A percentile compares a stretch with the other conserved stretches of the same genome.
Conservation (phyloP, 306 rosid genomes). For the Hippophae gyantsensis region DNA sequence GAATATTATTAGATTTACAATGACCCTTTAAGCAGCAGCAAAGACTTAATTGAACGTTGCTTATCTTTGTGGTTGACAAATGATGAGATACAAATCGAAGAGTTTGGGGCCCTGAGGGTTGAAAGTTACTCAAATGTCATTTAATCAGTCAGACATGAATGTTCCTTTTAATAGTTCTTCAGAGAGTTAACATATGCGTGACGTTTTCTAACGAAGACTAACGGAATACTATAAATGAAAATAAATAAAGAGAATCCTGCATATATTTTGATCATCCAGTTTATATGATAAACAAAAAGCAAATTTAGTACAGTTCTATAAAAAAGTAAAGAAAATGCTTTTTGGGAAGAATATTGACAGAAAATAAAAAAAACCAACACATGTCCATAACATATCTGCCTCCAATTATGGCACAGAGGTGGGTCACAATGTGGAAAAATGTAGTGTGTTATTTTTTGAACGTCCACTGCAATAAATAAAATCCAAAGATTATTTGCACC, state of each 20-base stretch:
- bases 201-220: too few species aligned
- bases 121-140: constrained; percentile 59
- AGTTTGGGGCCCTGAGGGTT: constrained; percentile 51
- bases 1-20: constrained; percentile 53
- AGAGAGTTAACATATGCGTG: too few species aligned
- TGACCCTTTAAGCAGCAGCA: constrained; percentile 35
- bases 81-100: constrained; percentile 66
- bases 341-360: too few species aligned
- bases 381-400: constrained; percentile 27
- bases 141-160: constrained; percentile 14
- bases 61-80: constrained; percentile 59
- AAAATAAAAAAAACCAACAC: too few species aligned
- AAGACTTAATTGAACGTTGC: constrained; percentile 68
- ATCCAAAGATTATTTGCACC: background rate
- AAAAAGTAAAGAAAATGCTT: too few species aligned
- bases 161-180: too few species aligned
- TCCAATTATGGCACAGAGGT: constrained; percentile 80
- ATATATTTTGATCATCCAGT: too few species aligned
- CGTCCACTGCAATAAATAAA: constrained; percentile 51
- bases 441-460: constrained; percentile 64
- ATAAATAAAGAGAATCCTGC: too few species aligned
- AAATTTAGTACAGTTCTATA: too few species aligned
- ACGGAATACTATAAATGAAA: too few species aligned
- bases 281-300: too few species aligned
- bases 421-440: constrained; percentile 74